phyloP scores from a whole-genome alignment of 2,329 filamentous ascomycete genomes.

The Hymenoscyphus fraxineus region DNA sequence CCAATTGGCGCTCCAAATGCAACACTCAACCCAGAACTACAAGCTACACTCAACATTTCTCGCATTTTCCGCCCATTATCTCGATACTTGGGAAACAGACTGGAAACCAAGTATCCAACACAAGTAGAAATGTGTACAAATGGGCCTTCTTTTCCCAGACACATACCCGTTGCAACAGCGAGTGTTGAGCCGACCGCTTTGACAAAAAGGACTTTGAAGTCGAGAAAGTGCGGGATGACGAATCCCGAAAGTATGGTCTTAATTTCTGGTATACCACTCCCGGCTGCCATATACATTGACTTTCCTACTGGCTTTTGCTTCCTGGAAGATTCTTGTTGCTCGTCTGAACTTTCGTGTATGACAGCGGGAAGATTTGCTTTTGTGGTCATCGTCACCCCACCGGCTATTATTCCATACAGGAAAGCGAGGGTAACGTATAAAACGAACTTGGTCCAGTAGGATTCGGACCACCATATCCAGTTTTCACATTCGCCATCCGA shows the following conservation, averaged over 20 bases:
- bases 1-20: slow-evolving; percentile 60
- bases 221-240: slow-evolving; percentile 54
- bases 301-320: slow-evolving; percentile 39
- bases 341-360: slow-evolving; percentile 19
- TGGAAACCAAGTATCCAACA: slow-evolving; percentile 50
- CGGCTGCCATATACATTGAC: slow-evolving; percentile 56
- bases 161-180: slow-evolving; percentile 57
- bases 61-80: slow-evolving; percentile 55
- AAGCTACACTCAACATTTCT: slow-evolving; percentile 55
- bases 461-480: slow-evolving; percentile 28
- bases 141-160: slow-evolving; percentile 58
- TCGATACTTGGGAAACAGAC: slow-evolving; percentile 52
- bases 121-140: slow-evolving; percentile 60
- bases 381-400: slow-evolving; percentile 47
- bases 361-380: slow-evolving; percentile 46
- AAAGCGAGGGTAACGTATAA: slow-evolving; percentile 49
- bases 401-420: slow-evolving; percentile 47
- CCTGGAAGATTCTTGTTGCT: slow-evolving; percentile 2
- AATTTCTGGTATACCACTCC: slow-evolving; percentile 58
- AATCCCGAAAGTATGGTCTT: slow-evolving; percentile 60
- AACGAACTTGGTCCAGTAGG: slow-evolving; percentile 41
- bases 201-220: slow-evolving; percentile 50
- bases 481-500: slow-evolving; percentile 29
- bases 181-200: slow-evolving; percentile 57
- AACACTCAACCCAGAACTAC: slow-evolving; percentile 53